These are phyloP conservation scores for Aegilops sharonensis DNA, from an alignment of 176 grass and related monocot species.

Conservation along the genomic window DNA sequence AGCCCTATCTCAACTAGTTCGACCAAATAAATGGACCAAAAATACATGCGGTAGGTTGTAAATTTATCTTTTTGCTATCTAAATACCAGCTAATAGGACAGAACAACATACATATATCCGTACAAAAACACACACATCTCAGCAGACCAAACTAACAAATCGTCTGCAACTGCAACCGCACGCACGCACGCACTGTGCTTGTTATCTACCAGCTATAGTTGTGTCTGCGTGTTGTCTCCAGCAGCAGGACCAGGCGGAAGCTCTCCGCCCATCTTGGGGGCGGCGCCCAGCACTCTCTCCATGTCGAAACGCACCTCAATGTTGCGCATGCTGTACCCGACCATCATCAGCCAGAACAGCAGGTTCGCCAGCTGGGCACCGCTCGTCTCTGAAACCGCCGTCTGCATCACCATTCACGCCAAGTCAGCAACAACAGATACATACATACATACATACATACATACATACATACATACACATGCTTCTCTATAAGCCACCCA, in stretches of 20 bases:
- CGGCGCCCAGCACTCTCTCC: slow-evolving; percentile 74
- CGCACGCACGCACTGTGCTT: too few relatives aligned
- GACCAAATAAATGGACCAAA: too few relatives aligned
- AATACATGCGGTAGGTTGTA: too few relatives aligned
- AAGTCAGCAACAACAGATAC: neutral
- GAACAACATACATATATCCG: too few relatives aligned
- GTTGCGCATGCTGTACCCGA: slow-evolving; percentile 89
- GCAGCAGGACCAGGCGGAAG: slow-evolving; percentile 43
- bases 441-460: too few relatives aligned
- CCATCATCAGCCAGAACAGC: slow-evolving; percentile 88
- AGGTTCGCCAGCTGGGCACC: slow-evolving; percentile 74
- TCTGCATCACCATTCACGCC: slow-evolving; percentile 28
- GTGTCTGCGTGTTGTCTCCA: neutral
- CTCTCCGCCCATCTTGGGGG: slow-evolving; percentile 58
- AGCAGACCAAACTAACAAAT: neutral
- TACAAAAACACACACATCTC: neutral
- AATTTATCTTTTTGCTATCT: neutral
- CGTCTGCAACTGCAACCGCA: neutral
- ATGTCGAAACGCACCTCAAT: slow-evolving; percentile 67
- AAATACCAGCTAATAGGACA: too few relatives aligned
- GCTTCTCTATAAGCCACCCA: too few relatives aligned
- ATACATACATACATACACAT: too few relatives aligned
- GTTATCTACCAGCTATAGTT: neutral
- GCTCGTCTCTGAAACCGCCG: slow-evolving; percentile 67
- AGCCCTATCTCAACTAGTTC: too few relatives aligned